Evolutionary conservation across 352 stramenopile species (phyloP).

Genomic region (Globisporangium radiosum): DNA sequence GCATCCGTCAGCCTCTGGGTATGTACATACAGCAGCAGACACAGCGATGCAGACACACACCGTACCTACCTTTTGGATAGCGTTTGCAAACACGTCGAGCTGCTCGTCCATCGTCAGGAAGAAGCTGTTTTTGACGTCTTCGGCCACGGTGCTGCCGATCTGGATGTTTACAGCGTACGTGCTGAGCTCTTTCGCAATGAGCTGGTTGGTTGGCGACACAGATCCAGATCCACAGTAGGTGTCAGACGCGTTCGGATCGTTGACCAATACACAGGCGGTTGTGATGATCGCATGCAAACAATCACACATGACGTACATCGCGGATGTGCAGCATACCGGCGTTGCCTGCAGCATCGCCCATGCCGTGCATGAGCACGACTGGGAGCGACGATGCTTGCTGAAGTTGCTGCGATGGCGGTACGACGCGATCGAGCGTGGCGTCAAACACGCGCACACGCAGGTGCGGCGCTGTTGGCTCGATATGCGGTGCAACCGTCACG

Average conservation of each 20-base stretch:
- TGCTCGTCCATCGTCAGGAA: constrained; percentile 90
- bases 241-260: too few relatives aligned
- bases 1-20: too few relatives aligned
- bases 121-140: constrained; percentile 92
- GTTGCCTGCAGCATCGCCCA: constrained; percentile 92
- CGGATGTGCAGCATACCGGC: constrained; percentile 83
- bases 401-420: too few relatives aligned
- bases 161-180: constrained; percentile 87
- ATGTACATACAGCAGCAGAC: too few relatives aligned
- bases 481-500: too few relatives aligned
- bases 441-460: constrained; percentile 26
- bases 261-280: too few relatives aligned
- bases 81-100: constrained; percentile 86
- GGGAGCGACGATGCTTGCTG: constrained; percentile 22
- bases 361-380: constrained; percentile 89
- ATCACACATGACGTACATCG: constrained; percentile 28
- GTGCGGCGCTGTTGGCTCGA: neutral
- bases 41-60: too few relatives aligned
- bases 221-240: too few relatives aligned
- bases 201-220: constrained; percentile 16
- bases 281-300: neutral
- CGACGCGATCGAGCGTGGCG: neutral
- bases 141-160: constrained; percentile 69
- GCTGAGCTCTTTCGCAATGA: constrained; percentile 66
- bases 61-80: constrained; percentile 47